A percentile compares a stretch with the other conserved stretches of the same genome.
Conservation (phyloP, 1,139 yeast genomes). For the Lizanozyma gosingica region DNA sequence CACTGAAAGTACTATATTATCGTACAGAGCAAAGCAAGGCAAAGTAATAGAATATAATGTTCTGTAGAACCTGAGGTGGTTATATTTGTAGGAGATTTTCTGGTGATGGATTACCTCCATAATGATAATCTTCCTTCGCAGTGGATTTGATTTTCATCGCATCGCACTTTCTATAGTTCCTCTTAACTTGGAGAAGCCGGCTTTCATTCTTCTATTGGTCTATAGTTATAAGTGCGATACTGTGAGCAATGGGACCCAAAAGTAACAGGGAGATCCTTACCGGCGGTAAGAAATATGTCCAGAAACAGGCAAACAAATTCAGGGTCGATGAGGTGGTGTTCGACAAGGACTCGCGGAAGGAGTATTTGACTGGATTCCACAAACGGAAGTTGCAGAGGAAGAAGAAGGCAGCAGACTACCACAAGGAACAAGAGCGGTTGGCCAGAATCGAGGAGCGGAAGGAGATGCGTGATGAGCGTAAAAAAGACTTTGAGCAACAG, state of each 20-base stretch:
- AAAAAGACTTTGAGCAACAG: slow-evolving; percentile 54
- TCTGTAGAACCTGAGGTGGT: too few species aligned
- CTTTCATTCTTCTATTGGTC: too few species aligned
- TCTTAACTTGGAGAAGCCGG: too few species aligned
- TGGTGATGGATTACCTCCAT: too few species aligned
- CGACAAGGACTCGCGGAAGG: slow-evolving; percentile 64
- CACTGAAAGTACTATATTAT: too few species aligned
- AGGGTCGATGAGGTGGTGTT: slow-evolving; percentile 76
- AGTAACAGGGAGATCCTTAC: slow-evolving; percentile 77
- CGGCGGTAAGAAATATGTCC: slow-evolving; percentile 77
- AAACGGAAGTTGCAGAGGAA: slow-evolving; percentile 84
- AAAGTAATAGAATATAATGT: too few species aligned
- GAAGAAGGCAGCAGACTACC: slow-evolving; percentile 71
- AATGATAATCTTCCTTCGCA: too few species aligned
- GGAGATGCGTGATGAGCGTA: slow-evolving; percentile 59
- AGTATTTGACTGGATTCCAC: slow-evolving; percentile 90
- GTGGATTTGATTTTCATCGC: too few species aligned
- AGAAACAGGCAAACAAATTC: slow-evolving; percentile 51
- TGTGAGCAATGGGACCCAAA: slow-evolving; percentile 8
- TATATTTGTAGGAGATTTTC: too few species aligned
- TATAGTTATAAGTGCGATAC: too few species aligned
- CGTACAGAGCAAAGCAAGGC: too few species aligned
- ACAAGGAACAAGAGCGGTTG: slow-evolving; percentile 67
- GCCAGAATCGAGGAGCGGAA: slow-evolving; percentile 72
- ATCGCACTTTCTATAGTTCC: too few species aligned